phyloP scores from a whole-genome alignment of 2,329 filamentous ascomycete species.

The Penicillium nordicum region DNA sequence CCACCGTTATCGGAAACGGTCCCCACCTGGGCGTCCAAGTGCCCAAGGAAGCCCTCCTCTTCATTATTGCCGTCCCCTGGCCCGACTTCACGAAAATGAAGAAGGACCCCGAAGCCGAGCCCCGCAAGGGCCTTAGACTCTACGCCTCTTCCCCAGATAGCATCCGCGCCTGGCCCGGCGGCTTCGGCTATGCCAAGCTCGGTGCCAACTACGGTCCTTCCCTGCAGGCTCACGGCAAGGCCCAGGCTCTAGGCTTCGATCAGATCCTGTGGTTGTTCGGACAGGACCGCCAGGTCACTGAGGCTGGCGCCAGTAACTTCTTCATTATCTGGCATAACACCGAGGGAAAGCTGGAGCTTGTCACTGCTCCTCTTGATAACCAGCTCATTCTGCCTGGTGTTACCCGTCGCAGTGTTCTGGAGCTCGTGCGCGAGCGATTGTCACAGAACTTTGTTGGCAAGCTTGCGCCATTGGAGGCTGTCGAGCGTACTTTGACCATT shows the following conservation, averaged over 20 bases:
- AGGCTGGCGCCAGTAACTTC: conserved; percentile 90
- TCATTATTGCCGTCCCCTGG: conserved; percentile 63
- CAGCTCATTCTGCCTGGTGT: conserved; percentile 84
- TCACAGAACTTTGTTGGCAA: conserved; percentile 38
- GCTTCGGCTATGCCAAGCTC: conserved; percentile 88
- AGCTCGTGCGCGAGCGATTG: conserved; percentile 65
- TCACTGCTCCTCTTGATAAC: conserved; percentile 80
- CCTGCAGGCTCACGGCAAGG: conserved; percentile 73
- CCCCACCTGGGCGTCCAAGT: conserved; percentile 75
- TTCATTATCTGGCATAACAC: conserved; percentile 70
- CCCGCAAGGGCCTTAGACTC: conserved; percentile 55
- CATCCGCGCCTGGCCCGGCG: conserved; percentile 88
- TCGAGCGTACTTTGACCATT: conserved; percentile 82
- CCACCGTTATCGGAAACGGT: conserved; percentile 81
- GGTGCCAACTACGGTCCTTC: conserved; percentile 91
- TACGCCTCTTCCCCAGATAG: conserved; percentile 77
- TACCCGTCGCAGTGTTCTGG: conserved; percentile 75
- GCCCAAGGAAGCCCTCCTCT: conserved; percentile 82
- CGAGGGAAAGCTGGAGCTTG: conserved; percentile 63
- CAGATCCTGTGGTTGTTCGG: conserved; percentile 96
- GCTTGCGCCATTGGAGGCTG: conserved; percentile 71
- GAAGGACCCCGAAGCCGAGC: conserved; percentile 18
- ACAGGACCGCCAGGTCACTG: conserved; percentile 71
- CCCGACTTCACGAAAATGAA: conserved; percentile 31
- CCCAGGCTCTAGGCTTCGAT: conserved; percentile 68